A percentile compares a stretch with the other conserved stretches of the same genome.
These are phyloP conservation scores for Fusarium papillatum DNA, from an alignment of 2,329 filamentous ascomycete genomes.

Conservation along the genomic window DNA sequence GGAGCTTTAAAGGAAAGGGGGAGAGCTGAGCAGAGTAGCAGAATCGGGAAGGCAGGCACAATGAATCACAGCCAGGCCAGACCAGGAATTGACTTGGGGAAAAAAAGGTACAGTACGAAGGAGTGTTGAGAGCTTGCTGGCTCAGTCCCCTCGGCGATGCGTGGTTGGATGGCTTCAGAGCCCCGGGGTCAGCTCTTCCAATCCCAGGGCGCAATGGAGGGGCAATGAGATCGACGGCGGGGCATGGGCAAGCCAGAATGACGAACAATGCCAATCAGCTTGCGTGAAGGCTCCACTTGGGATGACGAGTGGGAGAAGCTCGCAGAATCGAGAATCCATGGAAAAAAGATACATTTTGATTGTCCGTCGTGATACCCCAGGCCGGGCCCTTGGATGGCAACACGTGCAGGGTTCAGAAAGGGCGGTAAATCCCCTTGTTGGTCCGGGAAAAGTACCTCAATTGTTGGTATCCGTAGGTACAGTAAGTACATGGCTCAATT, in stretches of 20 bases:
- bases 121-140: constrained; percentile 32
- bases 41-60: constrained; percentile 13
- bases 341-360: constrained; percentile 19
- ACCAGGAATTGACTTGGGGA: neutral
- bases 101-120: neutral
- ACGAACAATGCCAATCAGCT: constrained; percentile 42
- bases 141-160: constrained; percentile 3
- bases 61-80: constrained; percentile 13
- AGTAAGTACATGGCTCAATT: neutral
- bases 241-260: constrained; percentile 39
- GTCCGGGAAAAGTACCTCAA: constrained; percentile 15
- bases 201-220: constrained; percentile 40
- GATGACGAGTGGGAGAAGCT: constrained; percentile 44
- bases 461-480: neutral
- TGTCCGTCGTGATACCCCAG: neutral
- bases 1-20: constrained; percentile 33
- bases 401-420: constrained; percentile 1
- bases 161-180: constrained; percentile 36
- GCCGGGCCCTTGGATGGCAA: neutral
- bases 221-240: constrained; percentile 47
- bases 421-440: neutral
- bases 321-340: constrained; percentile 28
- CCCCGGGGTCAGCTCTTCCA: constrained; percentile 33
- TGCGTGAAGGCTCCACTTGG: constrained; percentile 36
- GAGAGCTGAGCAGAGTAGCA: constrained; percentile 1